Evolutionary conservation across 805 yeast species (phyloP), one percentile per base, ranked within the genome.

Genomic region (Lipomyces spencermartinsiae): DNA sequence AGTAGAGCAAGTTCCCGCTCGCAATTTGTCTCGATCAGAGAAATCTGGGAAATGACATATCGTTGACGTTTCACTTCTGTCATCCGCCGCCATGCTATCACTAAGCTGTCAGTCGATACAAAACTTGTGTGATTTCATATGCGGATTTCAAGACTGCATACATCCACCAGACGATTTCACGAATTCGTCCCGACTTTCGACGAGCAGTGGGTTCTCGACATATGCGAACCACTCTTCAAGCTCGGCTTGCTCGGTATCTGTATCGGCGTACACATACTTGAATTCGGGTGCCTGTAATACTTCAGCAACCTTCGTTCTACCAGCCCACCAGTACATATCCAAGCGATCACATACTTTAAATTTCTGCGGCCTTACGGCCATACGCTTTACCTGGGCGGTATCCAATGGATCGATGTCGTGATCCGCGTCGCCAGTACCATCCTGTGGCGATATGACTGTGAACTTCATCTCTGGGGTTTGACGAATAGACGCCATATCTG

Each of bases 181-280:
- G 56, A 66, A 75, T 57, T 34, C 67, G 16, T 64, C 35, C 62
- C 56, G 65, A 31, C 64, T 56, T 10, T 66, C 67, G 35, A 57
- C 66, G n/a, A 76, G 60, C 19, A 68, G 39, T 25, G 51, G 61
- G 39, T 69, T 66, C 58, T 76, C 74, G 31, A 65, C 58, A 62
- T 75, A 76, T 1, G 73, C 73, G 70, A 83, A 85, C 87, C 87
- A 85, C 49, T 83, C 82, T 9, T 81, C 79, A 16, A 85, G 61
- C 69, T 87, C 90, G 0, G 76, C 75, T 14, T 69, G 67, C 19
- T 85, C 74, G 1, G 74, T 66, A 12, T 80, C 78, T 0, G 74
- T 73, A 61, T 84, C 86, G 4, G 75, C 59, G 66, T 80, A 81
- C 2, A 77, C 74, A 77, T 84, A 88, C 5, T 81, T 77, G 5